Conservation (phyloP, 2,329 filamentous ascomycete genomes). For the Setomelanomma holmii region DNA sequence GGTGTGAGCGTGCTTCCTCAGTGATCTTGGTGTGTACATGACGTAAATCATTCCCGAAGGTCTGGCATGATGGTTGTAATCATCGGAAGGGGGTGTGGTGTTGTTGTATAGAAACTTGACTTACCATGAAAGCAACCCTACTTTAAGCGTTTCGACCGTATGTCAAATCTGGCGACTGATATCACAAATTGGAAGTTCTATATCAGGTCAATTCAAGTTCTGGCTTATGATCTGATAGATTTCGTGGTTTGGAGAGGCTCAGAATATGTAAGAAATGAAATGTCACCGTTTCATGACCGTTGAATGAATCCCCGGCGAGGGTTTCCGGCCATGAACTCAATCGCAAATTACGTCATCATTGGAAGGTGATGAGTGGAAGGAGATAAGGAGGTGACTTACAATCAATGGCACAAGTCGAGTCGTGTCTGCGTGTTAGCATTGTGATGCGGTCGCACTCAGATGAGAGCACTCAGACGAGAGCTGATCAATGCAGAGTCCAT, state of each 20-base stretch:
- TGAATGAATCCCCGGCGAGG: conserved; percentile 86
- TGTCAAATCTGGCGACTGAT: too few relatives aligned
- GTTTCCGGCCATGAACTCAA: conserved; percentile 86
- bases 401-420: conserved; percentile 9
- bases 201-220: too few relatives aligned
- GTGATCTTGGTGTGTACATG: conserved; percentile 70
- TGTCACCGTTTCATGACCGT: conserved; percentile 80
- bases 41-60: conserved; percentile 63
- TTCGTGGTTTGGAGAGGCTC: conserved; percentile 56
- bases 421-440: conserved; percentile 1
- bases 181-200: too few relatives aligned
- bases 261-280: conserved; percentile 99
- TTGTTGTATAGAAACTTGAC: conserved; percentile 4
- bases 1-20: conserved; percentile 56
- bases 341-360: conserved; percentile 99
- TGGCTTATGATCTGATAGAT: too few relatives aligned
- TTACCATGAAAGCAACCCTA: conserved; percentile 16
- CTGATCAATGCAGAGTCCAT: neutral
- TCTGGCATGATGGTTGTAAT: conserved; percentile 72
- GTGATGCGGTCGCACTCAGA: neutral
- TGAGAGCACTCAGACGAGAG: too few relatives aligned
- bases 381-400: conserved; percentile 29
- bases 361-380: conserved; percentile 20
- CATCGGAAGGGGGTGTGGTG: conserved; percentile 59
- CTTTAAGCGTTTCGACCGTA: too few relatives aligned